Percentiles rank a stretch among this genome's conserved stretches.
Conservation (phyloP, 2,329 filamentous ascomycete genomes). For the Pseudogymnoascus sp. region DNA sequence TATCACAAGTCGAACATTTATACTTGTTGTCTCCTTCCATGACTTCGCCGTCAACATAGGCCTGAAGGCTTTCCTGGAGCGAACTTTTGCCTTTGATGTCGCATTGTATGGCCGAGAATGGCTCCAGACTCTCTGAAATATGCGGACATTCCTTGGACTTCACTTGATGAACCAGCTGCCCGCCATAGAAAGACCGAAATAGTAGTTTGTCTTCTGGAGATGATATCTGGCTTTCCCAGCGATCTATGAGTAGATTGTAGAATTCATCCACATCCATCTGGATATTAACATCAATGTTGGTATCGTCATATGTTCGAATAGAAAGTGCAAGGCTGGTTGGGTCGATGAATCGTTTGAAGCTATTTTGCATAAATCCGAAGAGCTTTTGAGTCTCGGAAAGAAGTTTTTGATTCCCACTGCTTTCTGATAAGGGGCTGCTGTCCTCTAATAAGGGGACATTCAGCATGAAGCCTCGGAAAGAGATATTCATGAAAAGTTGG, state of each 20-base stretch:
- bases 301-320: conserved; percentile 76
- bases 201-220: conserved; percentile 59
- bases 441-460: conserved; percentile 33
- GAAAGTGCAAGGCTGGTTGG: conserved; percentile 64
- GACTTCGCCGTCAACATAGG: conserved; percentile 93
- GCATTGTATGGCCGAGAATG: conserved; percentile 90
- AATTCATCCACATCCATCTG: conserved; percentile 99
- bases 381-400: conserved; percentile 71
- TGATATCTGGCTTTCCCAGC: conserved; percentile 76
- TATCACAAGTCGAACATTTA: conserved; percentile 84
- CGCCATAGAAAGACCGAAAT: conserved; percentile 81
- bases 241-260: conserved; percentile 86
- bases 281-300: conserved; percentile 73
- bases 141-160: conserved; percentile 92
- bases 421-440: conserved; percentile 39
- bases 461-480: conserved; percentile 81
- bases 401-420: conserved; percentile 53
- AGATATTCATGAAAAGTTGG: conserved; percentile 91
- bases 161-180: conserved; percentile 87
- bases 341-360: conserved; percentile 64
- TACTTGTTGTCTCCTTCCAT: conserved; percentile 99
- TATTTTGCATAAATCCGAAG: conserved; percentile 82
- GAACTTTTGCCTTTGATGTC: conserved; percentile 88
- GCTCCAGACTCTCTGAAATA: conserved; percentile 82
- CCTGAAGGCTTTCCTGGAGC: conserved; percentile 78